Evolutionary conservation across 1,139 yeast genomes (phyloP).

Genomic region (Geotrichum aggregatum): DNA sequence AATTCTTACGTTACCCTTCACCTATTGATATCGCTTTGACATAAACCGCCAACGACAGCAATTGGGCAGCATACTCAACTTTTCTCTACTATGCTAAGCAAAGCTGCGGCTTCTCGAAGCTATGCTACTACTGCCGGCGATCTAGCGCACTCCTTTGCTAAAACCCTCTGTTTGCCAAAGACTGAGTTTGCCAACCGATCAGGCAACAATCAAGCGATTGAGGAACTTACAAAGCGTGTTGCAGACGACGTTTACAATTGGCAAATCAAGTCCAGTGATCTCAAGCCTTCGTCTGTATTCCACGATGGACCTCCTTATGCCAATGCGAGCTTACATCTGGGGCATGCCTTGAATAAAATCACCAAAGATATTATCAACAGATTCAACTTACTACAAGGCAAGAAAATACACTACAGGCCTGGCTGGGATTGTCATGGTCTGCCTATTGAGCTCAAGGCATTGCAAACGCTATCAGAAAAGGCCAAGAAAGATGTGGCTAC

Average conservation of each 20-base stretch:
- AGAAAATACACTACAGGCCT: slow-evolving; percentile 66
- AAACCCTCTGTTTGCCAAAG: slow-evolving; percentile 50
- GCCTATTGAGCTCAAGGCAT: slow-evolving; percentile 87
- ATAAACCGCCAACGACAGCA: neutral
- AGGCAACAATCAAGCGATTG: slow-evolving; percentile 30
- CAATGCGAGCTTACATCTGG: slow-evolving; percentile 87
- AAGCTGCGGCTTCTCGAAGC: slow-evolving; percentile 1
- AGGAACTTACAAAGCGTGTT: slow-evolving; percentile 35
- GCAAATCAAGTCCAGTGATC: slow-evolving; percentile 34
- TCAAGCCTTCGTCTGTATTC: slow-evolving; percentile 49
- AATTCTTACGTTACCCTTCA: slow-evolving; percentile 6
- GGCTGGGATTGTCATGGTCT: slow-evolving; percentile 99
- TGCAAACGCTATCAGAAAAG: slow-evolving; percentile 34
- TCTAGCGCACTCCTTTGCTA: slow-evolving; percentile 40
- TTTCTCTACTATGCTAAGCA: slow-evolving; percentile 4
- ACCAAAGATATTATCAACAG: slow-evolving; percentile 81
- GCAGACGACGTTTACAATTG: slow-evolving; percentile 44
- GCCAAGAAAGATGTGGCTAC: slow-evolving; percentile 36
- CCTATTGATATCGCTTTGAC: neutral
- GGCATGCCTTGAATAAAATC: slow-evolving; percentile 88
- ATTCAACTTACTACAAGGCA: slow-evolving; percentile 59
- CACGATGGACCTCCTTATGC: slow-evolving; percentile 99
- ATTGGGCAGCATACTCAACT: too few relatives aligned
- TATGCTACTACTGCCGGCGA: slow-evolving; percentile 13
- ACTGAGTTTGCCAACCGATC: slow-evolving; percentile 53